A percentile compares a stretch with the other conserved stretches of the same genome.
phyloP scores from a whole-genome alignment of 441 rosid genomes.

The Manihot esculenta region DNA sequence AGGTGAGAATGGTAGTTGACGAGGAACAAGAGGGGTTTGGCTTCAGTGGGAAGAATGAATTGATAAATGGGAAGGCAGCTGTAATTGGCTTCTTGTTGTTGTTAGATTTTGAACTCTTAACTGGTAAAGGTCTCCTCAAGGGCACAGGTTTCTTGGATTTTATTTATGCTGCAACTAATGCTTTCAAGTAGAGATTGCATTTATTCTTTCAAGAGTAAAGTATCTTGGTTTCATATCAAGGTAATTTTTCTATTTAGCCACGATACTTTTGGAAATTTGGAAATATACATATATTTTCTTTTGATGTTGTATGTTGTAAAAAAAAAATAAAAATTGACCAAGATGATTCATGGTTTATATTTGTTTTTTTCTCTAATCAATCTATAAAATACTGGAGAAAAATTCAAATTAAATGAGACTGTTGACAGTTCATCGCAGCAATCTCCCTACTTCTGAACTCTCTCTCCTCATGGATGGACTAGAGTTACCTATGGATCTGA shows the following conservation, averaged over 20 bases:
- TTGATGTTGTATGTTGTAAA: too few relatives aligned
- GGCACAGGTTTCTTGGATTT: conserved; percentile 96
- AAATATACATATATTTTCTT: too few relatives aligned
- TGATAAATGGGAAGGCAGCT: conserved; percentile 93
- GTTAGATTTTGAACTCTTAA: conserved; percentile 88
- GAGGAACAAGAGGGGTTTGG: conserved; percentile 74
- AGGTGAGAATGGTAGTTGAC: conserved; percentile 94
- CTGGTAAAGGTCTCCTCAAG: conserved; percentile 88
- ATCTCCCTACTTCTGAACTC: not conserved
- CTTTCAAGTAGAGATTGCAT: conserved; percentile 51
- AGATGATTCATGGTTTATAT: not conserved
- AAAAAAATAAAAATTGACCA: too few relatives aligned
- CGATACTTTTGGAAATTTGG: conserved; percentile 7
- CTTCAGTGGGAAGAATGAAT: conserved; percentile 63
- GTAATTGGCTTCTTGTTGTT: conserved; percentile 82
- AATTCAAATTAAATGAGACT: not conserved
- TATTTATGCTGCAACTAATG: conserved; percentile 58
- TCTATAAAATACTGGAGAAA: conserved; percentile 1
- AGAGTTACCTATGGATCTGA: not conserved
- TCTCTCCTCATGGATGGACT: not conserved
- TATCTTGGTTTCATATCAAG: conserved; percentile 24
- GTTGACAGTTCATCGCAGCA: not conserved
- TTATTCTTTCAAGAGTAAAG: conserved; percentile 9
- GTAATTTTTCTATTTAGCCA: conserved; percentile 1
- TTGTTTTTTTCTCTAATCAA: not conserved